Evolutionary conservation across 2,329 filamentous ascomycete genomes (phyloP).

Genomic region (Bretziella fagacearum): DNA sequence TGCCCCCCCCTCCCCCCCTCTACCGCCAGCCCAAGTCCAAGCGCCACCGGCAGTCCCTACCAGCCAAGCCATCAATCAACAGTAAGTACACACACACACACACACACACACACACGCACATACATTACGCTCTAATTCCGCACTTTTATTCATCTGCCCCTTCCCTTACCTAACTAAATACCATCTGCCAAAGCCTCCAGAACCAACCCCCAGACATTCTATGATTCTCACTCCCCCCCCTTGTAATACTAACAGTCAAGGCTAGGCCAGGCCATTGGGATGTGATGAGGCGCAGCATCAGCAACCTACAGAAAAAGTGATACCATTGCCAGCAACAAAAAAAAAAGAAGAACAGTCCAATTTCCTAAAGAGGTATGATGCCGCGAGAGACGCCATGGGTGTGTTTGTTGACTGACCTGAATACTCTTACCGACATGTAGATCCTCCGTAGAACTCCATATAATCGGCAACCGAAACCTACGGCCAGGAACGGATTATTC

Average conservation of each 20-base stretch:
- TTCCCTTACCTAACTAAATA: neutral
- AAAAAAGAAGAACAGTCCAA: neutral
- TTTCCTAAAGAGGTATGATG: neutral
- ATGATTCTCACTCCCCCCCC: neutral
- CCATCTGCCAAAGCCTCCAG: neutral
- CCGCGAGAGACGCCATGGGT: neutral
- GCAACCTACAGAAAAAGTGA: neutral
- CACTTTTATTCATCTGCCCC: neutral
- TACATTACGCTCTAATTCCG: neutral
- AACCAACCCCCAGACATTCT: too few species aligned
- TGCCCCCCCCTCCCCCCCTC: too few species aligned
- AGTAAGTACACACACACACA: too few species aligned
- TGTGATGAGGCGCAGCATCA: neutral
- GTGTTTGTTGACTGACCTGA: neutral
- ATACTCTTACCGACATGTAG: neutral
- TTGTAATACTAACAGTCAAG: neutral
- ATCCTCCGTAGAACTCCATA: neutral
- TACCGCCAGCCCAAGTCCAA: too few species aligned
- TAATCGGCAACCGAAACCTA: too few species aligned
- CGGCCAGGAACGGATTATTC: too few species aligned
- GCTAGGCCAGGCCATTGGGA: neutral
- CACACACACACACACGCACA: neutral
- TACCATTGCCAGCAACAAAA: neutral
- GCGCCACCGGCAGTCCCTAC: too few species aligned
- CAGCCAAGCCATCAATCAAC: too few species aligned